These are phyloP conservation scores for Aspergillus sp. DNA, from an alignment of 2,329 filamentous ascomycete species.

Conservation along the genomic window DNA sequence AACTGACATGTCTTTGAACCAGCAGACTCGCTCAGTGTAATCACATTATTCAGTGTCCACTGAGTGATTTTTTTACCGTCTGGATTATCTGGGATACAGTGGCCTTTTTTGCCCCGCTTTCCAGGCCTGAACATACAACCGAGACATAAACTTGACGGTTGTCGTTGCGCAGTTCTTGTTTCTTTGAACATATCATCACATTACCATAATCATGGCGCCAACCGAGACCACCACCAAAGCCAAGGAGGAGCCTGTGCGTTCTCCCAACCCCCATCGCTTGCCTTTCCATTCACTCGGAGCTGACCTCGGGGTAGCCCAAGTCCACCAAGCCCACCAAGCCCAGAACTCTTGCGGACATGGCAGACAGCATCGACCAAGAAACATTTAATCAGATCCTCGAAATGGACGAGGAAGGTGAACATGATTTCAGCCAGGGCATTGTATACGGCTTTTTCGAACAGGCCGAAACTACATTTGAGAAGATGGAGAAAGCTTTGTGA, in stretches of 20 bases:
- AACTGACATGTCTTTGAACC: conserved; percentile 25
- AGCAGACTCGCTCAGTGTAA: conserved; percentile 25
- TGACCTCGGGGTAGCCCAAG: conserved; percentile 8
- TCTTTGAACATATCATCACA: conserved; percentile 1
- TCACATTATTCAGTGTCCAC: conserved; percentile 17
- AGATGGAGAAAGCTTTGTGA: conserved; percentile 86
- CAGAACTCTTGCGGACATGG: conserved; percentile 63
- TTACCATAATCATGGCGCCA: conserved; percentile 31
- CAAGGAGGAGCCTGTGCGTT: conserved; percentile 32
- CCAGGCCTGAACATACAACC: background rate
- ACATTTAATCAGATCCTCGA: conserved; percentile 97
- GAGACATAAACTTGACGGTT: conserved; percentile 1
- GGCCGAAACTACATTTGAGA: conserved; percentile 79
- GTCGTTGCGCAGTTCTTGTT: background rate
- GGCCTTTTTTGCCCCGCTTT: background rate
- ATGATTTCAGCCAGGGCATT: conserved; percentile 86
- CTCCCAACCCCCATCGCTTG: background rate
- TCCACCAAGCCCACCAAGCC: conserved; percentile 42
- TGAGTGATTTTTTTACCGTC: background rate
- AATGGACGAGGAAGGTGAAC: conserved; percentile 92
- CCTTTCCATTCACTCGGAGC: conserved; percentile 1
- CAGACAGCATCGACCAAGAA: conserved; percentile 73
- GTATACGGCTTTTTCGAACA: conserved; percentile 94
- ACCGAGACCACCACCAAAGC: conserved; percentile 31
- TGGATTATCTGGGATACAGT: background rate